Base-by-base conservation (phyloP, 805 yeast species). In the Candida vartiovaarae region DNA sequence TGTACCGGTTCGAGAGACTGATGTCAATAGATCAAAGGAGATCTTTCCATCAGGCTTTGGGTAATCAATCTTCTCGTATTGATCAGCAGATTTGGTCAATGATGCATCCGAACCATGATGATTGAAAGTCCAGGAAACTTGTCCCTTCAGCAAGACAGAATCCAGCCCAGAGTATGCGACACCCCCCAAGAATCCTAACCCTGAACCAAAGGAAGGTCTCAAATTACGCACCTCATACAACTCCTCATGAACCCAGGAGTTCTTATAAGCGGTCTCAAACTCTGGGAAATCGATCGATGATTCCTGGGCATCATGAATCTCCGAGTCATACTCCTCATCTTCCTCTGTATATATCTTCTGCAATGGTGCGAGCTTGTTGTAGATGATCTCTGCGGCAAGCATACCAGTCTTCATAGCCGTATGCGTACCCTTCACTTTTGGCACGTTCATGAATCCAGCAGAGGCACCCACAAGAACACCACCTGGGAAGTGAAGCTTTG, bases 371-470 rank as follows among this genome's bases (percentile, higher is more conserved):
- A 84, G 65, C 7, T 67, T 73, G 39, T 71, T 68, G 56, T 71
- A 88, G 35, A 89, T 84, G 24, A 75, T 61, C 57, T 93, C 97
- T 2, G 98, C 99, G 3, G 99, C 99, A 28, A 93, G 64, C 75
- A 93, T 82, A 30, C 98, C 99, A 8, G 93, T 75, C 64, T 93
- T 93, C 80, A 93, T 87, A 1, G 99, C 98, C 1, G 96, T 91
- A 63, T 93, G 99, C 0, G 97, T 82, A 11, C 99, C 99, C 67
- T 93, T 93, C 58, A 93, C 86, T 64, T 91, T 93, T 42, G 99
- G 97, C 36, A 93, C 98, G 61, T 93, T 93, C 78, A 93, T 76
- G 63, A 93, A 91, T 1, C 99, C 99, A 4, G 99, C 99, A 45
- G 95, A 71, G 45, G 95, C 93, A 30, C 99, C 99, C 34, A 93